phyloP scores from a whole-genome alignment of 345 rosid genomes.

The Populus alba region DNA sequence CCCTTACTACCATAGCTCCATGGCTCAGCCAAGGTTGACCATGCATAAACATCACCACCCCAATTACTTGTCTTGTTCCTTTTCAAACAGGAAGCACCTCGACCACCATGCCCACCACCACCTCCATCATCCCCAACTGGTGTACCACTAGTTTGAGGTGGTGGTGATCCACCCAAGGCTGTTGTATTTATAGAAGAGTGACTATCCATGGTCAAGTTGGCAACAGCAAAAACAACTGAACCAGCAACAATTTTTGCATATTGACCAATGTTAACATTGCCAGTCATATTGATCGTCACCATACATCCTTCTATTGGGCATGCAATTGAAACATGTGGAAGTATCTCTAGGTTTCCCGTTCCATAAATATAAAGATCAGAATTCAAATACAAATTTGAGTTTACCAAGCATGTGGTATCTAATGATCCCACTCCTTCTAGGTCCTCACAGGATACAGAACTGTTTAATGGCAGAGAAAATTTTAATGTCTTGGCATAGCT shows the following conservation, averaged over 20 bases:
- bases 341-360: slow-evolving; percentile 70
- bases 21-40: slow-evolving; percentile 79
- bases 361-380: slow-evolving; percentile 66
- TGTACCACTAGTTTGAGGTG: slow-evolving; percentile 95
- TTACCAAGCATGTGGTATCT: slow-evolving; percentile 76
- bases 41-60: slow-evolving; percentile 97
- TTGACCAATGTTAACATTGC: slow-evolving; percentile 68
- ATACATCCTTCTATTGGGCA: slow-evolving; percentile 72
- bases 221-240: slow-evolving; percentile 56
- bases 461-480: slow-evolving; percentile 15
- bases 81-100: slow-evolving; percentile 86
- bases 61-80: slow-evolving; percentile 57
- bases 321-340: slow-evolving; percentile 56
- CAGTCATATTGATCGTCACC: slow-evolving; percentile 66
- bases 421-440: slow-evolving; percentile 86
- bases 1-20: slow-evolving; percentile 98
- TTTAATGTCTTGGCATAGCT: slow-evolving; percentile 17
- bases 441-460: slow-evolving; percentile 59
- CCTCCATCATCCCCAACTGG: slow-evolving; percentile 80
- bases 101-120: slow-evolving; percentile 98
- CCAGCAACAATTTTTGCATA: slow-evolving; percentile 66
- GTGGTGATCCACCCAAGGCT: slow-evolving; percentile 77
- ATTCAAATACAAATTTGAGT: slow-evolving; percentile 57
- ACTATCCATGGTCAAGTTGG: slow-evolving; percentile 57
- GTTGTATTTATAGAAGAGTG: slow-evolving; percentile 71